phyloP scores from a whole-genome alignment of 2,329 filamentous ascomycete species.

The Alternaria longipes region DNA sequence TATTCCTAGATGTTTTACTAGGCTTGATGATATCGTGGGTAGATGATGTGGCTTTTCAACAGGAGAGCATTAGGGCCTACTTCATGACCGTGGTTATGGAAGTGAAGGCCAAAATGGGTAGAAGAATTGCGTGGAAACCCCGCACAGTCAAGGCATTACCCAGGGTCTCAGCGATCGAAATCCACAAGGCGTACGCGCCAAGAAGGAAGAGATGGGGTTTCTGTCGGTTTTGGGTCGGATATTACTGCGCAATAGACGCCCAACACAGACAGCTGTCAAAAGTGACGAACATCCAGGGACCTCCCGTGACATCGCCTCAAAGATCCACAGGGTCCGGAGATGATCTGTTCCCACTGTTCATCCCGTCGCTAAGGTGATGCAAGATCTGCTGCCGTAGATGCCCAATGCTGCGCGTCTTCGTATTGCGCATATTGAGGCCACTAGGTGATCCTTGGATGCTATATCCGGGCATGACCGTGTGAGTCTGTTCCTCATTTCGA shows the following conservation, averaged over 20 bases:
- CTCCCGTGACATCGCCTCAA: background rate
- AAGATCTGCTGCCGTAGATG: slow-evolving; percentile 12
- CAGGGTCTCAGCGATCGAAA: background rate
- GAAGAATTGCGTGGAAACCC: background rate
- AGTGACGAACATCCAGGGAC: slow-evolving; percentile 1
- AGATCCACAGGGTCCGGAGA: slow-evolving; percentile 15
- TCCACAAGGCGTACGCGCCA: background rate
- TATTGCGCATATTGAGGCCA: slow-evolving; percentile 7
- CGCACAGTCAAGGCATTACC: background rate
- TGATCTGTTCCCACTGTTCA: slow-evolving; percentile 8
- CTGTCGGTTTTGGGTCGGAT: background rate
- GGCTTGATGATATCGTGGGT: background rate
- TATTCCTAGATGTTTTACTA: slow-evolving; percentile 3
- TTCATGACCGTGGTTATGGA: background rate
- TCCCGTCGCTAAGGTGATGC: slow-evolving; percentile 11
- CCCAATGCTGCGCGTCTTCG: slow-evolving; percentile 15
- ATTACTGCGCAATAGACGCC: background rate
- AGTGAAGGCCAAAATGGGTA: background rate
- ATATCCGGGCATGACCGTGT: slow-evolving; percentile 9
- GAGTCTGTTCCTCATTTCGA: background rate
- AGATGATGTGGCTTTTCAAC: slow-evolving; percentile 6
- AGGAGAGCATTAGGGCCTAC: background rate
- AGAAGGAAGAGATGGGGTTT: background rate
- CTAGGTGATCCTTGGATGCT: slow-evolving; percentile 7
- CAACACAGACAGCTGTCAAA: slow-evolving; percentile 5